Conservation (phyloP, 768 basidiomycete species). For the Mycena vulgaris region DNA sequence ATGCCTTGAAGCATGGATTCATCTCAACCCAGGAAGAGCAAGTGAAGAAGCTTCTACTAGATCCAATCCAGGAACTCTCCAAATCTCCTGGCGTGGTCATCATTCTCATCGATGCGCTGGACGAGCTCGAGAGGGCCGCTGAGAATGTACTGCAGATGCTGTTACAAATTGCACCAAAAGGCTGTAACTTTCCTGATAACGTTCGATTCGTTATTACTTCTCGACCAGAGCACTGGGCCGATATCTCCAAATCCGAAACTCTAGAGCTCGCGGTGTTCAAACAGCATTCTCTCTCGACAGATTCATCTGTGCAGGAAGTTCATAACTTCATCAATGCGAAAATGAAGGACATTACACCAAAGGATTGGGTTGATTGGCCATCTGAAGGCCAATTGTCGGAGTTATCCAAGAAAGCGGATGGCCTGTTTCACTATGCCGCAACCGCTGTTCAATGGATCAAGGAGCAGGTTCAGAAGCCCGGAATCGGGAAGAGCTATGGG, state of each 20-base stretch:
- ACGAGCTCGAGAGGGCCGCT: background rate
- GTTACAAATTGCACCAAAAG: background rate
- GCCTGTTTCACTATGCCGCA: conserved; percentile 16
- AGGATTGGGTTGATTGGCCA: conserved; percentile 11
- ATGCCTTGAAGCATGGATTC: background rate
- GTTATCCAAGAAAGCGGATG: conserved; percentile 9
- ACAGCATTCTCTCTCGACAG: no score
- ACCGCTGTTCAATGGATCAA: conserved; percentile 16
- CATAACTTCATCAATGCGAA: no score
- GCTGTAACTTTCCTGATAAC: conserved; percentile 15
- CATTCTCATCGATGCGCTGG: no score
- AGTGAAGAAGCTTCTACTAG: conserved; percentile 13
- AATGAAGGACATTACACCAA: no score
- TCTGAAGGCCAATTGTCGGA: background rate
- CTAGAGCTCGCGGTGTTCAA: no score
- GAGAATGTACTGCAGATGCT: background rate
- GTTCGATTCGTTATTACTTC: conserved; percentile 10
- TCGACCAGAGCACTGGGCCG: no score
- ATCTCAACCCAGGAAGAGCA: background rate
- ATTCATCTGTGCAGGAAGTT: no score
- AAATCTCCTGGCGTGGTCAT: background rate
- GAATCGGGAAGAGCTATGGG: background rate
- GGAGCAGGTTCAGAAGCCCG: background rate
- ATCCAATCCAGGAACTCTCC: conserved; percentile 8
- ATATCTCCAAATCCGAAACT: no score